Evolutionary conservation across 371 early-diverging fungal species (phyloP).

Genomic region (Syncephalis fuscata): DNA sequence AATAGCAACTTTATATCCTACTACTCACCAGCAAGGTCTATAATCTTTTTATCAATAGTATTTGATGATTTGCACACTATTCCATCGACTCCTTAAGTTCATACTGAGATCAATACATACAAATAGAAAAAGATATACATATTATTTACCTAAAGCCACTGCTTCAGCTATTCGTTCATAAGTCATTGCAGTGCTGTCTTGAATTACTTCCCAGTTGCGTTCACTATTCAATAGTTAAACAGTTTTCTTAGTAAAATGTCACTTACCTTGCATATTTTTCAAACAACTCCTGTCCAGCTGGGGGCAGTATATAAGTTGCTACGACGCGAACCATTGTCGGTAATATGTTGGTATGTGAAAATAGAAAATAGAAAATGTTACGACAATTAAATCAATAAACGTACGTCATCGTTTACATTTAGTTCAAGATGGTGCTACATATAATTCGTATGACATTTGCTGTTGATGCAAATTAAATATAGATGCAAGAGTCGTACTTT

Average conservation of each 20-base stretch:
- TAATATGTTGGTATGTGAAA: too few relatives aligned
- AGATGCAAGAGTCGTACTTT: too few relatives aligned
- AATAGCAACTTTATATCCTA: background rate
- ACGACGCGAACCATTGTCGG: background rate
- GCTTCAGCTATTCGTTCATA: background rate
- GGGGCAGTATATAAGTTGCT: background rate
- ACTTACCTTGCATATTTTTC: background rate
- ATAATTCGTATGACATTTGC: too few relatives aligned
- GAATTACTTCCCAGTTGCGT: background rate
- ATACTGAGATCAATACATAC: background rate
- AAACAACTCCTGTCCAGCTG: background rate
- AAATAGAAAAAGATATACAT: background rate
- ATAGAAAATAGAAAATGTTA: too few relatives aligned
- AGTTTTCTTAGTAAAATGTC: background rate
- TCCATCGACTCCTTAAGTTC: background rate
- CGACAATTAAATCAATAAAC: too few relatives aligned
- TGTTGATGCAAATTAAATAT: too few relatives aligned
- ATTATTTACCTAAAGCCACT: background rate
- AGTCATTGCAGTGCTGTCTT: background rate
- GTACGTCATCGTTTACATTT: too few relatives aligned
- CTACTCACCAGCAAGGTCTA: background rate
- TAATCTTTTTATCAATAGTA: background rate
- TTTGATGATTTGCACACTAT: background rate
- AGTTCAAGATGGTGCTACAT: too few relatives aligned
- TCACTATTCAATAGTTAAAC: background rate